Evolutionary conservation across 805 yeast genomes (phyloP), one percentile per base, ranked within the genome.

Genomic region (Wickerhamomyces chaumierensis): DNA sequence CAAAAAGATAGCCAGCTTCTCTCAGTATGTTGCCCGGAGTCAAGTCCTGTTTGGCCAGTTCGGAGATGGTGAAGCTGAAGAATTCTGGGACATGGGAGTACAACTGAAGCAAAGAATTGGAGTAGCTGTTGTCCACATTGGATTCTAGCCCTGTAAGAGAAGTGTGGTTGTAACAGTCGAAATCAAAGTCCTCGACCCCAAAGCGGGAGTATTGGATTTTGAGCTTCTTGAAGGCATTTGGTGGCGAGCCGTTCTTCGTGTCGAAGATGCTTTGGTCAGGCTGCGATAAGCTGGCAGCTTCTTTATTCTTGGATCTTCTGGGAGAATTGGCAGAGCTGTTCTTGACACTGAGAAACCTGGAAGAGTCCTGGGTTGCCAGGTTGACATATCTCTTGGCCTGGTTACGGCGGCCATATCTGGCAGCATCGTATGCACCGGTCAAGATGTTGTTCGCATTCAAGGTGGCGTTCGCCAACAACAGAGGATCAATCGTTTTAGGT

Each of bases 131-230:
- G 38, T 81, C 84, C 11, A 81, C 69, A 52, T 87, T 92, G 9
- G 87, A 80, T 56, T 92, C 97, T n/a, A 90, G 65, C 0, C 97
- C 96, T 2, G 96, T 75, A 39, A 66, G 79, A 2, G 52, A 44
- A 0, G 96, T 82, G 31, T 68, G 66, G 54, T 90, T 90, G 63
- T 81, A 90, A 49, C 78, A 81, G 39, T 73, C 78, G 55, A 92
- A 90, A 61, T 90, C 96, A 60, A 92, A 92, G 57, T 87, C 96
- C 48, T 81, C 86, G 23, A 92, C 87, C 20, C 98, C 98, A 58
- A 86, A 90, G 49, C 75, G 79, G 40, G 94, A 82, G 57, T 88
- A 90, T 33, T 80, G 71, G 39, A 90, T 83, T 42, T 80, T 82
- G 35, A 85, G 64, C 48, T 78, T 75, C 32, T 77, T 65, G 61